Base-by-base conservation (phyloP, 169 alveolate genomes). In the Plasmodium cynomolgi region DNA sequence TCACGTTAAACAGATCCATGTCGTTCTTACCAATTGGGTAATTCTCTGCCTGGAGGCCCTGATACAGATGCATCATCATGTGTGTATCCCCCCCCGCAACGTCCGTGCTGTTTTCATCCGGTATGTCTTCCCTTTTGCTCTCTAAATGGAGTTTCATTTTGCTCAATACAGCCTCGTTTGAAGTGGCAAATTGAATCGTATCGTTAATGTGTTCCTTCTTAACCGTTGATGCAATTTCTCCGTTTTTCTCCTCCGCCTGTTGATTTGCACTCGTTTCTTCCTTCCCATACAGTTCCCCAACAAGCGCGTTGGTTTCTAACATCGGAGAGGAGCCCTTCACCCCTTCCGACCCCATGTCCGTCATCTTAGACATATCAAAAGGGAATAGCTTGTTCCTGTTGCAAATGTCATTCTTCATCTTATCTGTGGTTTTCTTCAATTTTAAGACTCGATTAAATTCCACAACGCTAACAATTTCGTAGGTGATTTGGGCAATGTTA, bases 401-500 rank as follows among this genome's bases (percentile, higher is more conserved):
- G 68, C 50, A 50, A 15, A 84, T 29, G n/a, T 84, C 82, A 15
- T 26, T 50, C 74, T 71, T 84, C 31, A 71, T 20, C 47, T 23
- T 62, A 39, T 84, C 75, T 1, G 92, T 68, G 26, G 79, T 71
- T 20, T 39, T 85, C 54, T 85, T 85, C 17, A 85, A n/a, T 85
- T 85, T 85, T 23, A 85, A 23, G 2, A 77, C 81, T 31, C 84
- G 33, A 50, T 85, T 85, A 47, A 75, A 85, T 75, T 85, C 93
- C 33, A 85, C 79, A 31, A 85, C 81, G 8, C 85, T 80, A 7
- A 85, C 71, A 15, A 85, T 85, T 29, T 85, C 93, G 41, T 85
- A 85, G 0, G 93, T 75, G 4, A 85, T 85, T 41, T 85, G 84
- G n/a, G 93, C 93, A 50, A 85, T 77, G 62, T 77, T 85, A 13